These are phyloP conservation scores for Neurospora sp. DNA, from an alignment of 495 filamentous ascomycete genomes.

Conservation along the genomic window DNA sequence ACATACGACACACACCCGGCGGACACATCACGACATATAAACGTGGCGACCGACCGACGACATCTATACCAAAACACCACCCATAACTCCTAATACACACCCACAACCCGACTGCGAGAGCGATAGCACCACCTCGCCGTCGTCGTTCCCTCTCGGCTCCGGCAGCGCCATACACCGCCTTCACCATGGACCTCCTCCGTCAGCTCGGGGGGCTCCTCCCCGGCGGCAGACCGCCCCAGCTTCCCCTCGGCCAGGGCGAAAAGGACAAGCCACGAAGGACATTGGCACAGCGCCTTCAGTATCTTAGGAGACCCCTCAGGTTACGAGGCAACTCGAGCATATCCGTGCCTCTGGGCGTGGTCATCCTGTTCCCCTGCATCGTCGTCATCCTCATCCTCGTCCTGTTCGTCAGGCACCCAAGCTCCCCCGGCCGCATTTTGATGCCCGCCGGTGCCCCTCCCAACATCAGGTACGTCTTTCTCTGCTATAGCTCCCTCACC, in stretches of 20 bases:
- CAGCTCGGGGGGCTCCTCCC: conserved; percentile 42
- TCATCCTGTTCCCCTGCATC: conserved; percentile 85
- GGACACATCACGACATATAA: not conserved
- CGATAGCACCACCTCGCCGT: conserved; percentile 3
- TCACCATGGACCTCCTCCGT: conserved; percentile 46
- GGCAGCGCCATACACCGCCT: conserved; percentile 11
- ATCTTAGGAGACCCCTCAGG: conserved; percentile 80
- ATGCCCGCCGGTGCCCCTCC: conserved; percentile 88
- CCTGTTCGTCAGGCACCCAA: conserved; percentile 82
- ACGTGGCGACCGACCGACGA: not conserved
- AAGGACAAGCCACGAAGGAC: conserved; percentile 31
- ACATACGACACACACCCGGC: not conserved
- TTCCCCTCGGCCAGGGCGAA: conserved; percentile 34
- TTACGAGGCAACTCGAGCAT: conserved; percentile 90
- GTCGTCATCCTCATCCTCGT: conserved; percentile 85
- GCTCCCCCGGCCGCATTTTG: conserved; percentile 69
- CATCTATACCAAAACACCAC: not conserved
- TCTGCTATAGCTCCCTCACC: not conserved
- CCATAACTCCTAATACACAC: not conserved
- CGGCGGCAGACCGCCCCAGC: conserved; percentile 22
- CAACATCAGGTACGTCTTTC: conserved; percentile 61
- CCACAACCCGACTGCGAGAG: not conserved
- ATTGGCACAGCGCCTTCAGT: conserved; percentile 52
- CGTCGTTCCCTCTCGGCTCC: conserved; percentile 6
- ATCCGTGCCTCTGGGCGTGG: conserved; percentile 86